Percentiles rank a stretch among this genome's conserved stretches.
Conservation (phyloP, 495 filamentous ascomycete genomes). For the Glutinoglossum americanum region DNA sequence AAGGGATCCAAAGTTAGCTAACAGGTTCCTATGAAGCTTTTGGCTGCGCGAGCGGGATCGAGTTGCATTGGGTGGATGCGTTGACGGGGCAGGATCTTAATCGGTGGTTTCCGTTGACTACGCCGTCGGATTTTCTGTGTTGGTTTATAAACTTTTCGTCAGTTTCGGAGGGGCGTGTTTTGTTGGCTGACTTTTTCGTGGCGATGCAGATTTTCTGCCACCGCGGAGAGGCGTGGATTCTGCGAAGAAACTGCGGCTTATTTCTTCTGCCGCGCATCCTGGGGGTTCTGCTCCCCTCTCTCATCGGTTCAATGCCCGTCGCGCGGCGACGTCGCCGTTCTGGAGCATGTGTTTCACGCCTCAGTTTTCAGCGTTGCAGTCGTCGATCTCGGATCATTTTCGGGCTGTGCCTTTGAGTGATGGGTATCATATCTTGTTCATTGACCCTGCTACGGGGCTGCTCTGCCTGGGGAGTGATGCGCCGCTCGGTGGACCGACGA, state of each 20-base stretch:
- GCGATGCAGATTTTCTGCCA: conserved; percentile 30
- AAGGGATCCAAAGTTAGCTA: no score
- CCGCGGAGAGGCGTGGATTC: conserved; percentile 30
- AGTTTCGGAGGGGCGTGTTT: background rate
- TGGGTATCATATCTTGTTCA: conserved; percentile 47
- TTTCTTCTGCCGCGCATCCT: conserved; percentile 38
- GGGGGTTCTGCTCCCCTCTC: conserved; percentile 12
- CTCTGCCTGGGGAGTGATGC: conserved; percentile 49
- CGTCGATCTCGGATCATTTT: conserved; percentile 31
- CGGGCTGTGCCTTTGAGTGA: conserved; percentile 47
- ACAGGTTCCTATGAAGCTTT: conserved; percentile 22
- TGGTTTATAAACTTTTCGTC: background rate
- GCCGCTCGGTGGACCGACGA: conserved; percentile 32
- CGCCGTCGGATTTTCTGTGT: conserved; percentile 39
- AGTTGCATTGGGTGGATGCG: conserved; percentile 52
- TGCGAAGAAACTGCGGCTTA: conserved; percentile 38
- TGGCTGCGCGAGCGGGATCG: conserved; percentile 43
- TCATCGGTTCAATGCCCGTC: background rate
- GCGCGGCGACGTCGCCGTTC: background rate
- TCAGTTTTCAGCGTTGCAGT: background rate
- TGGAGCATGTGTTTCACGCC: background rate
- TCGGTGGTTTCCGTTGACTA: conserved; percentile 44
- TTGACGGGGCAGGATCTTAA: conserved; percentile 33
- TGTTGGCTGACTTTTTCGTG: no score
- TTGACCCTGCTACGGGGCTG: conserved; percentile 34